These are phyloP conservation scores for Acorus calamus DNA, from an alignment of 106 monocot species.

Conservation along the genomic window DNA sequence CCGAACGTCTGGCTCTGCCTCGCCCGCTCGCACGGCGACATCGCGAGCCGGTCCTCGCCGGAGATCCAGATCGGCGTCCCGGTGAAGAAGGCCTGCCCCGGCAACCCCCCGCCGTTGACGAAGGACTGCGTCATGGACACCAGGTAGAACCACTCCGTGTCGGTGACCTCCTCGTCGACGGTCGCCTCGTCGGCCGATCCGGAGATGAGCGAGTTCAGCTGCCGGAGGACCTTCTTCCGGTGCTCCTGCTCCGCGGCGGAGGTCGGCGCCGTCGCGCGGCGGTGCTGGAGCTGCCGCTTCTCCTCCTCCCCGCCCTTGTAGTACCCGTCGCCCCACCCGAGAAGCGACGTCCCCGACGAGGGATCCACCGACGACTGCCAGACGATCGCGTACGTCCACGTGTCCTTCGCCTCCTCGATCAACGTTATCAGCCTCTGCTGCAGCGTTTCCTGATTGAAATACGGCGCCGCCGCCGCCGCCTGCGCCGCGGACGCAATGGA, in stretches of 20 bases:
- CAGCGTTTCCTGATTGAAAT: conserved; percentile 30
- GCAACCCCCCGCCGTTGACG: conserved; percentile 42
- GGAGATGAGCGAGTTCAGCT: conserved; percentile 59
- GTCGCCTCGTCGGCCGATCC: conserved; percentile 15
- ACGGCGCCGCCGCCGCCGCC: not conserved
- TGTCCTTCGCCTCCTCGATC: conserved; percentile 44
- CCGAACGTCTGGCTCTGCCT: conserved; percentile 47
- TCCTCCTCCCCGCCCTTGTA: conserved; percentile 65
- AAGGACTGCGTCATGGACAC: conserved; percentile 80
- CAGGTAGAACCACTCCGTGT: conserved; percentile 83
- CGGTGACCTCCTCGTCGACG: conserved; percentile 72
- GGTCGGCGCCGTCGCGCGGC: not conserved
- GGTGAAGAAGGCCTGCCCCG: conserved; percentile 46
- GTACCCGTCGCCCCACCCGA: conserved; percentile 92
- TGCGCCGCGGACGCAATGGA: not conserved
- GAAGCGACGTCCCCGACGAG: conserved; percentile 29
- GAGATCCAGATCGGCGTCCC: conserved; percentile 31
- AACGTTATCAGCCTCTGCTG: conserved; percentile 68
- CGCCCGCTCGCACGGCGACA: conserved; percentile 40
- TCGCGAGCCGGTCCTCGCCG: conserved; percentile 16
- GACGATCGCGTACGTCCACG: conserved; percentile 88
- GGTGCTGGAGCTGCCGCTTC: conserved; percentile 22
- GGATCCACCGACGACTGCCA: conserved; percentile 67
- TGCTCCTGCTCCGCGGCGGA: conserved; percentile 60
- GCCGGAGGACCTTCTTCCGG: conserved; percentile 57